Base-by-base conservation (phyloP, 1,284 basidiomycete species). In the Leucoagaricus sp. region DNA sequence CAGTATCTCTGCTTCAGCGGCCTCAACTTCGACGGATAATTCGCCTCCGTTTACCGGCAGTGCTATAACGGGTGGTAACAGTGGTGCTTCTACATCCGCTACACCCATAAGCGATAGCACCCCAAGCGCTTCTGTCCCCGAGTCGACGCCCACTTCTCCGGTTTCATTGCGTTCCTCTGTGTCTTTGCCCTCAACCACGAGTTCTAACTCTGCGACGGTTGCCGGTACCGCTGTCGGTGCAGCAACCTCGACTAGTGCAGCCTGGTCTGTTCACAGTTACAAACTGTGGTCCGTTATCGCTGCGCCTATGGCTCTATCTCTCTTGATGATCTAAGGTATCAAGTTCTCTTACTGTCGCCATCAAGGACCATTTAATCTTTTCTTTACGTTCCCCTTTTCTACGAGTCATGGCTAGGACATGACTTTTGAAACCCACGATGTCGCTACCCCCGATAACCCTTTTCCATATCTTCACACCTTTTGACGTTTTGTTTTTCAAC, bases 161-260 rank as follows among this genome's bases (percentile, higher is more conserved):
- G 17, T 10, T 36, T 54, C 58, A 48, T 31, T 41, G 51, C 23
- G 59, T 61, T 9, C 60, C 60, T 67, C 68, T 17, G 68, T 73
- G 40, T 71, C 65, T 17, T n/a, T n/a, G n/a, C 65, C 67, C n/a
- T 64, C 69, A 13, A 63, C 59, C 23, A 21, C 33, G 29, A 70
- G 66, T 38, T 67, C 69, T 7, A 64, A 63, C 9, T 53, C 49
- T 9, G 45, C 45, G 17, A 59, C 33, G 3, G 25, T 47, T 9
- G 40, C 42, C 10, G 34, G 21, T 1, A 36, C 38, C 7, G 46
- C 51, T 12, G 36, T 56, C 7, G 21, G 44, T 26, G 52, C 45
- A 8, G 13, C 49, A 12, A n/a, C 44, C 21, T 29, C 48, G 9
- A 46, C 29, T 21, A 56, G 34, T 31, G 53, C 41, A 28, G 48